Percentiles rank a stretch among this genome's conserved stretches.
Conservation (phyloP, 2,329 filamentous ascomycete species). For the Trichoderma atrobrunneum region DNA sequence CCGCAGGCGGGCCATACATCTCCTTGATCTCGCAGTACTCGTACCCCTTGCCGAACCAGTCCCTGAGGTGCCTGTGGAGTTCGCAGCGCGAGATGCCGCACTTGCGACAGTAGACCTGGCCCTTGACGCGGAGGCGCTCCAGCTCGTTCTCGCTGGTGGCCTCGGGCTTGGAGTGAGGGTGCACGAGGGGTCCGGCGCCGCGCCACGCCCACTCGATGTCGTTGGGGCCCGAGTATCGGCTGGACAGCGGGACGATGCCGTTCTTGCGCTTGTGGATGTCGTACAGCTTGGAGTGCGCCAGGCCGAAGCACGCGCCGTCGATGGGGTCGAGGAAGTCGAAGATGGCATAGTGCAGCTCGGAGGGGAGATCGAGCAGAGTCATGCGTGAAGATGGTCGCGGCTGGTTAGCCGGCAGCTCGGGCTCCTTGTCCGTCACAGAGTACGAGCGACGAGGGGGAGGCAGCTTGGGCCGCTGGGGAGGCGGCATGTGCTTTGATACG, state of each 20-base stretch:
- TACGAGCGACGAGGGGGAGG: constrained; percentile 54
- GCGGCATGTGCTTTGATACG: constrained; percentile 19
- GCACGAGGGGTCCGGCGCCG: constrained; percentile 47
- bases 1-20: constrained; percentile 52
- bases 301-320: constrained; percentile 60
- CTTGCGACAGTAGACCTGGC: constrained; percentile 61
- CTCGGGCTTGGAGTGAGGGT: constrained; percentile 25
- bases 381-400: constrained; percentile 47
- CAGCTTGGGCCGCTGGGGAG: constrained; percentile 36
- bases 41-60: constrained; percentile 54
- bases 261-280: constrained; percentile 56
- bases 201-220: constrained; percentile 64
- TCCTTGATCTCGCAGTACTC: constrained; percentile 62
- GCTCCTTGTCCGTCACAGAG: constrained; percentile 60
- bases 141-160: constrained; percentile 29
- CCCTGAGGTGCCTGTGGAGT: constrained; percentile 59
- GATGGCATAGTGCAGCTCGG: constrained; percentile 58
- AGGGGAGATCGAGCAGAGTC: constrained; percentile 51
- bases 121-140: constrained; percentile 50
- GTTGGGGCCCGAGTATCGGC: constrained; percentile 58
- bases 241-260: constrained; percentile 54
- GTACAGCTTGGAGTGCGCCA: constrained; percentile 58
- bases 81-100: constrained; percentile 61
- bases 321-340: constrained; percentile 64
- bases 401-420: constrained; percentile 45